phyloP scores from a whole-genome alignment of 306 rosid species.

The Prunus mira region DNA sequence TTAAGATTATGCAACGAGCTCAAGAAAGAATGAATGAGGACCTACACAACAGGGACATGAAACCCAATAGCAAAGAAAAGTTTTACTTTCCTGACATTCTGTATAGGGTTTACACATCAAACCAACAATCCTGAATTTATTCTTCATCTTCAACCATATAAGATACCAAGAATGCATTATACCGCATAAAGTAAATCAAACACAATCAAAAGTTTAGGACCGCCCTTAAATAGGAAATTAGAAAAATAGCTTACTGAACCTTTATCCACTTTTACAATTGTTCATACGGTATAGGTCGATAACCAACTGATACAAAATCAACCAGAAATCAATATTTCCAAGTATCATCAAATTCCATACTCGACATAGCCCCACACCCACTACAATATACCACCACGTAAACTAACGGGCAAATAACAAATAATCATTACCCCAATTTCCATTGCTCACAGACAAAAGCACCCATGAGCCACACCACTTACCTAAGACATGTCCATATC shows the following conservation, averaged over 20 bases:
- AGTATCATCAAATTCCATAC: background rate
- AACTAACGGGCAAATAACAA: background rate
- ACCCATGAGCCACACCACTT: background rate
- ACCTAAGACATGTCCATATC: background rate
- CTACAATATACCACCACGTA: background rate
- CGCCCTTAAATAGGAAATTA: background rate
- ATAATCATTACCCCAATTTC: background rate
- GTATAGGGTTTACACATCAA: background rate
- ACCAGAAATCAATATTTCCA: background rate
- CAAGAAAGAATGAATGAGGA: background rate
- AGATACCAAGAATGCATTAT: background rate
- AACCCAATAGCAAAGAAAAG: background rate
- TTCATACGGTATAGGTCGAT: background rate
- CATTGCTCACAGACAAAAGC: background rate
- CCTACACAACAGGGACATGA: background rate
- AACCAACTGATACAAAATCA: background rate
- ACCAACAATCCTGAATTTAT: background rate
- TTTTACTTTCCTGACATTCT: background rate
- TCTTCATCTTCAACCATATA: background rate
- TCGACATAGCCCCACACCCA: background rate
- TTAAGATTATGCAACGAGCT: background rate
- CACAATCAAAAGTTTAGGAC: slow-evolving; percentile 1
- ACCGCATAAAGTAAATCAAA: background rate
- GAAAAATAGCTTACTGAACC: background rate
- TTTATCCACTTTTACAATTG: background rate